Evolutionary conservation across 495 filamentous ascomycete genomes (phyloP), one percentile per base, ranked within the genome.

Genomic region (Aspergillus wentii): DNA sequence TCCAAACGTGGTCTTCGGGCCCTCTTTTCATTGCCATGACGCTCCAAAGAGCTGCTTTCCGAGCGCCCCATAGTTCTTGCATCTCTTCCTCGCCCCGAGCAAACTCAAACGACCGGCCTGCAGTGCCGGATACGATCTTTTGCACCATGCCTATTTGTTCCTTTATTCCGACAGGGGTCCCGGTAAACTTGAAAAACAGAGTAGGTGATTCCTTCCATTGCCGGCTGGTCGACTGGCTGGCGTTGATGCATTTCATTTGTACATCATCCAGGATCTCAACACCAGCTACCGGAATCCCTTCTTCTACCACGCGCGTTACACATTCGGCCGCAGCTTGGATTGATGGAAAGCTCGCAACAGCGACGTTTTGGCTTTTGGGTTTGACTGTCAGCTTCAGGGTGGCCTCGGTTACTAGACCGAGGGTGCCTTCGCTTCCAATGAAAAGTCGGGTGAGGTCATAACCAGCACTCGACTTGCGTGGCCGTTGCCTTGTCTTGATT

Each of bases 191-290:
- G 60, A 83, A 80, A 51, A 83, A 83, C 5, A 83, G 59, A 7
- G 79, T 83, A 2, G 79, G 79, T 1, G 66, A 62, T 42, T 78
- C 75, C 49, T 72, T 74, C 79, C 79, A 83, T 26, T 60, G 52
- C 18, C 73, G 71, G 30, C 57, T 58, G 2, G 78, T 80, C 26
- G 55, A 52, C 30, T 75, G 68, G 36, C 72, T 74, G 32, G 69
- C 59, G 52, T 83, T 83, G 57, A 83, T 80, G 42, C 74, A 78
- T 46, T 67, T 68, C 78, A 83, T 82, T 47, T 81, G 78, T 17
- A 79, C 70, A 40, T 83, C 76, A 49, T 83, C 79, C 9, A 83
- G 57, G 27, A 83, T 70, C 48, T 83, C 79, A 19, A 83, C 59
- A 18, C 79, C 79, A 6, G 79, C 79, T 30, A 83, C 74, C 4